Percentiles rank a stretch among this genome's conserved stretches.
These are phyloP conservation scores for Starmerella apis DNA, from an alignment of 805 yeast species.

Conservation along the genomic window DNA sequence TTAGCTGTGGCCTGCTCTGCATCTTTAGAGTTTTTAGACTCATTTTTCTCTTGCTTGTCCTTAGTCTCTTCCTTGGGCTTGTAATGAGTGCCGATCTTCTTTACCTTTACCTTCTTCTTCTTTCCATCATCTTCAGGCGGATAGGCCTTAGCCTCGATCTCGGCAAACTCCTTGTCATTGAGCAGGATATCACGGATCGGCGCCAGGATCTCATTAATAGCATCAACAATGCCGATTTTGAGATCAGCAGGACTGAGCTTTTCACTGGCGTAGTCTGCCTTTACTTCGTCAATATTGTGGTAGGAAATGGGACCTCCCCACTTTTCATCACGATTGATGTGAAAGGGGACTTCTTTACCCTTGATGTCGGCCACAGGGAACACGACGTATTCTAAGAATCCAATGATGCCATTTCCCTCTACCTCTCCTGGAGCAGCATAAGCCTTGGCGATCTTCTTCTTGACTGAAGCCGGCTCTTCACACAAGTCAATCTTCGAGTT, in stretches of 20 bases:
- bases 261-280: slow-evolving; percentile 60
- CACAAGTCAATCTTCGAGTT: slow-evolving; percentile 89
- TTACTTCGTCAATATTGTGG: slow-evolving; percentile 54
- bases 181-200: slow-evolving; percentile 70
- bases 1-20: slow-evolving; percentile 22
- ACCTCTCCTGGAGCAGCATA: slow-evolving; percentile 92
- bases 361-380: slow-evolving; percentile 78
- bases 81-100: slow-evolving; percentile 70
- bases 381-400: slow-evolving; percentile 75
- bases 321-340: slow-evolving; percentile 85
- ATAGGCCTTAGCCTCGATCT: slow-evolving; percentile 68
- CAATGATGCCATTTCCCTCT: slow-evolving; percentile 79
- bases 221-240: slow-evolving; percentile 82
- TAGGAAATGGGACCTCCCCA: slow-evolving; percentile 88
- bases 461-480: slow-evolving; percentile 78
- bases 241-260: slow-evolving; percentile 86
- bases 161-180: slow-evolving; percentile 58
- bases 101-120: slow-evolving; percentile 60
- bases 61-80: slow-evolving; percentile 10
- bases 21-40: slow-evolving; percentile 9
- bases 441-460: slow-evolving; percentile 84
- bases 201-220: slow-evolving; percentile 65
- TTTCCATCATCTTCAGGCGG: slow-evolving; percentile 58
- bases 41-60: slow-evolving; percentile 2
- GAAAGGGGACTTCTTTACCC: slow-evolving; percentile 45